phyloP scores from a whole-genome alignment of 371 early-diverging fungal genomes.

The Mucor circinelloides region DNA sequence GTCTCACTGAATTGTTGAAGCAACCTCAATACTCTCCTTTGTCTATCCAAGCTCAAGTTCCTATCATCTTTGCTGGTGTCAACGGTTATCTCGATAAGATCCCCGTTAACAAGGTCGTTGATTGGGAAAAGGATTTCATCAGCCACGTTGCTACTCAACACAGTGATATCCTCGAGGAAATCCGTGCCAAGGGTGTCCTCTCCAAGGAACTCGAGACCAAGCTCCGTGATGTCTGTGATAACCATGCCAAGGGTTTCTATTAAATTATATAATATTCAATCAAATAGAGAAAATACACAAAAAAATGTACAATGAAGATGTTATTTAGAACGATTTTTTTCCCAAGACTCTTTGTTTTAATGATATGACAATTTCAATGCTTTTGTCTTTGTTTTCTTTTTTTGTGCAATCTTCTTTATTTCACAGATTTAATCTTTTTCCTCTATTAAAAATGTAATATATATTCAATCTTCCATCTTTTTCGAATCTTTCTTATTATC shows the following conservation, averaged over 20 bases:
- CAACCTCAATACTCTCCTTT: constrained; percentile 94
- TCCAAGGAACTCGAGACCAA: constrained; percentile 81
- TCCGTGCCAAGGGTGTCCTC: constrained; percentile 80
- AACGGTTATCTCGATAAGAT: constrained; percentile 98
- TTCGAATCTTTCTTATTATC: background rate
- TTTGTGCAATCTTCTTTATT: background rate
- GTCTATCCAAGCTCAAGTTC: constrained; percentile 92
- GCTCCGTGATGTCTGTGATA: constrained; percentile 80
- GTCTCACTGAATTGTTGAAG: constrained; percentile 95
- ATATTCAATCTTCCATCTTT: background rate
- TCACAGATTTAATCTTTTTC: background rate
- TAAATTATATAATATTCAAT: constrained; percentile 32
- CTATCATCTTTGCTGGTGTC: constrained; percentile 93
- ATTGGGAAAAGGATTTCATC: constrained; percentile 89
- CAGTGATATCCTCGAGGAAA: constrained; percentile 82
- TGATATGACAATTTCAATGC: background rate
- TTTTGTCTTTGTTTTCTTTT: background rate
- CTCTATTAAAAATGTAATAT: background rate
- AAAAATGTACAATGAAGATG: background rate
- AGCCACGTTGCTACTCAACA: constrained; percentile 88
- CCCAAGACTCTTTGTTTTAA: background rate
- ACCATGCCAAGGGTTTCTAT: constrained; percentile 88
- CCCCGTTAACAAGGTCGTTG: constrained; percentile 86
- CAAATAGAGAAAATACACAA: constrained; percentile 4
- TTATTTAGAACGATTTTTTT: background rate